Evolutionary conservation across 306 rosid species (phyloP), one percentile per base, ranked within the genome.

Genomic region (Medicago truncatula): DNA sequence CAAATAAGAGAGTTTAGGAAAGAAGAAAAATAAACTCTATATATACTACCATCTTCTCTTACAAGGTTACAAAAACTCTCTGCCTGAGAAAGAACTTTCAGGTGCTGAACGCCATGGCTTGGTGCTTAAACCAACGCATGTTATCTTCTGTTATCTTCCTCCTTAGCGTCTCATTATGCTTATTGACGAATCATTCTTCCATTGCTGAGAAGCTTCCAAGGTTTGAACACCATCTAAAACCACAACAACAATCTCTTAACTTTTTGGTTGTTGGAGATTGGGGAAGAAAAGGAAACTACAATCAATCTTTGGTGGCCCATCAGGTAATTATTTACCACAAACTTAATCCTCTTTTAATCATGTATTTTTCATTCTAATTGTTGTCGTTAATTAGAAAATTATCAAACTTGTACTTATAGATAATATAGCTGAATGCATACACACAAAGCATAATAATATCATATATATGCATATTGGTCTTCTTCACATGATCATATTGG

Each of bases 241-340:
- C 75, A 41, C 79, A 81, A 36, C 60, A 80, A 4, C 34, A 76
- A 5, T 61, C 92, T 57, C 83, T 91, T 0, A 83, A 84, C 73
- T 72, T 89, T 66, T 43, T 91, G 76, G 87, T 87, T 4, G 49
- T 91, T 23, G 97, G 97, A 47, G 97, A 89, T 5, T 91, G 97
- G 97, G 97, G 95, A 80, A 81, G 97, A 85, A 54, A 50, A 62
- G 95, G 97, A 41, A 43, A 16, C 23, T 68, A 75, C 78, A 91
- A 91, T 80, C 97, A 89, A 72, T 65, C 97, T 77, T 44, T 63
- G 49, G 88, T 91, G 8, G 97, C 95, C 28, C 8, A 61, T 18
- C 97, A 89, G 95, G 97, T 71, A 11, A 11, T 43, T 41, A 1
- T 3, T n/a, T 14, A 7, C 21, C 15, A 4, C 8, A 0, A 23